phyloP scores from a whole-genome alignment of 2,329 filamentous ascomycete genomes.

The Plectosphaerella plurivora region DNA sequence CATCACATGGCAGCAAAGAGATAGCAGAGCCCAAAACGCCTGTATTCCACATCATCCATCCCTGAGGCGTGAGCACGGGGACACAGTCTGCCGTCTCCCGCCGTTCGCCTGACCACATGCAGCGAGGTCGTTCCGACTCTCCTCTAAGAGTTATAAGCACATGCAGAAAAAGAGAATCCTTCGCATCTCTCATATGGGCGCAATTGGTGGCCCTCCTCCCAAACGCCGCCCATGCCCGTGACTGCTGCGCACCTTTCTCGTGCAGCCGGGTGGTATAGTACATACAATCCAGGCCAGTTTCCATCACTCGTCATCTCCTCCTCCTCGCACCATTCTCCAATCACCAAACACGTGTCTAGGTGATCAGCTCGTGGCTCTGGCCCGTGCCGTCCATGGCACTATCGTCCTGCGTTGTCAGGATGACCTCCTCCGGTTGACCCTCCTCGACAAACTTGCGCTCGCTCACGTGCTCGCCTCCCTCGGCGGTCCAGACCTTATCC shows the following conservation, averaged over 20 bases:
- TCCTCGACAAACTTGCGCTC: conserved; percentile 85
- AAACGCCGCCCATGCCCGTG: neutral
- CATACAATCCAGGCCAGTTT: neutral
- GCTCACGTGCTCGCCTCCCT: conserved; percentile 64
- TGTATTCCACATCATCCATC: neutral
- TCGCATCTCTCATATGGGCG: neutral
- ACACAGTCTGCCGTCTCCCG: neutral
- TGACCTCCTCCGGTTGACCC: conserved; percentile 62
- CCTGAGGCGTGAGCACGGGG: neutral
- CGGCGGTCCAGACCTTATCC: conserved; percentile 87
- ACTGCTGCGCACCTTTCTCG: neutral
- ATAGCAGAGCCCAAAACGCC: neutral
- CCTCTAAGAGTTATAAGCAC: neutral
- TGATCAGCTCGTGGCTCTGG: conserved; percentile 33
- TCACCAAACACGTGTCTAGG: conserved; percentile 2
- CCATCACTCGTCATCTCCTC: neutral
- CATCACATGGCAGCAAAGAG: neutral
- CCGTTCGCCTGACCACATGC: neutral
- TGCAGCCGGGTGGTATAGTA: neutral
- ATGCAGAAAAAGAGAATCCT: neutral
- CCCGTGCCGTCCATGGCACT: conserved; percentile 29
- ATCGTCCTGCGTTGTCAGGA: conserved; percentile 52
- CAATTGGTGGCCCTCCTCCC: neutral
- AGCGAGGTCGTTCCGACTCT: neutral
- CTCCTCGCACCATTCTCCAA: neutral